Base-by-base conservation (phyloP, 352 stramenopile genomes). In the Globisporangium acanthophoron region DNA sequence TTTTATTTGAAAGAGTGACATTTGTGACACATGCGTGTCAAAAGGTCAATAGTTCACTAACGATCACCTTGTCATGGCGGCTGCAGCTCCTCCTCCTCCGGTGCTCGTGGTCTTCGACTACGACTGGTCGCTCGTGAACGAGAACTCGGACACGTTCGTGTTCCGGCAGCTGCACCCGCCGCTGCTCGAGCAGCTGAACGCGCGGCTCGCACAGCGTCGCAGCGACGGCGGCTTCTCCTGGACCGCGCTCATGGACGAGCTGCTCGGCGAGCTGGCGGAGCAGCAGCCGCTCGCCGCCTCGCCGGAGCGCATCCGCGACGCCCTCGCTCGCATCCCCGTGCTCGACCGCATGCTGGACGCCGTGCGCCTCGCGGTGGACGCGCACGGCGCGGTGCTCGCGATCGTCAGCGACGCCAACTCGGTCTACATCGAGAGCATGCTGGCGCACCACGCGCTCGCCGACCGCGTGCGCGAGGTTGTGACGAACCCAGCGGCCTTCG, bases 391-490 rank as follows among this genome's bases (percentile, higher is more conserved):
- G 3, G 66, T 76, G 31, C 67, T 90, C 33, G 74, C 71, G 49
- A 90, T 94, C 59, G 64, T 94, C 40, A 94, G 81, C 51, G 85
- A 92, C 61, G 81, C 80, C 50, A 94, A 92, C 58, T 82, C 81
- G 0, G 67, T 92, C 6, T 92, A 87, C 66, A 94, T 92, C 47
- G 59, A 87, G 44, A 88, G 77, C 60, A 87, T 94, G 77, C 65
- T 94, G 6, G 55, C 70, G 11, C 58, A 62, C 20, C 60, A 85
- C 46, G 65, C 51, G 15, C 55, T 90, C 9, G 8, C 48, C 8
- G 13, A 51, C 3, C 53, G 71, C 56, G 65, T 90, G 11, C 66
- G 55, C 41, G 68, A 87, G 52, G 61, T 90, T 48, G 67, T 85
- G 45, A 87, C 78, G 35, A 88, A 90, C 56, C 67, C 63, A 8